phyloP scores from a whole-genome alignment of 441 rosid species.

The Erodium chrysanthum region DNA sequence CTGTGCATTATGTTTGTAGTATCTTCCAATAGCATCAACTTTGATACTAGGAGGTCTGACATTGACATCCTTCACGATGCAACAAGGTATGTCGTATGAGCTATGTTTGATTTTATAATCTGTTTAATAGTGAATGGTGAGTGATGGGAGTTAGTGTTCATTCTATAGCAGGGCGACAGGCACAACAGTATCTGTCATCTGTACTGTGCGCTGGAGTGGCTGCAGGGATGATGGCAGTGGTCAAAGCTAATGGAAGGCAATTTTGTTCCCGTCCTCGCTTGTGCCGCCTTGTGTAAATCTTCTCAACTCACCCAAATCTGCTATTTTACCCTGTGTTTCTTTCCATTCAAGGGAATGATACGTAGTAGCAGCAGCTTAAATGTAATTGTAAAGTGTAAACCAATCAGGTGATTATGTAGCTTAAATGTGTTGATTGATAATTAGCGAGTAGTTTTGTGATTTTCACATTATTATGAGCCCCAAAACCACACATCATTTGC shows the following conservation, averaged over 20 bases:
- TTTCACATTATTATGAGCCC: not conserved
- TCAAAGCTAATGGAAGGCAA: constrained; percentile 76
- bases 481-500: no score
- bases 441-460: not conserved
- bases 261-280: constrained; percentile 86
- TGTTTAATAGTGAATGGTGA: not conserved
- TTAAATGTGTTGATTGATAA: no score
- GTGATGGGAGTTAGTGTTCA: not conserved
- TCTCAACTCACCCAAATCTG: not conserved
- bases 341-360: no score
- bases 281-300: constrained; percentile 51
- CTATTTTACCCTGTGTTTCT: not conserved
- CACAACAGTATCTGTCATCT: constrained; percentile 57
- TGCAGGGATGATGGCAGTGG: constrained; percentile 73
- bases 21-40: constrained; percentile 89
- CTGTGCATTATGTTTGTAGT: constrained; percentile 35
- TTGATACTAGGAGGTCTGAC: constrained; percentile 84
- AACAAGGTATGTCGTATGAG: constrained; percentile 50
- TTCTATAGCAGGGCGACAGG: constrained; percentile 52
- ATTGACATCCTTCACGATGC: constrained; percentile 60
- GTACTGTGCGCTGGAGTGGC: constrained; percentile 78
- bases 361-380: not conserved
- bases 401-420: not conserved
- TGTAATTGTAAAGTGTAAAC: not conserved
- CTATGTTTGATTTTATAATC: not conserved